Base-by-base conservation (phyloP, 305 asterid species). In the Stenogyne calaminthoides region DNA sequence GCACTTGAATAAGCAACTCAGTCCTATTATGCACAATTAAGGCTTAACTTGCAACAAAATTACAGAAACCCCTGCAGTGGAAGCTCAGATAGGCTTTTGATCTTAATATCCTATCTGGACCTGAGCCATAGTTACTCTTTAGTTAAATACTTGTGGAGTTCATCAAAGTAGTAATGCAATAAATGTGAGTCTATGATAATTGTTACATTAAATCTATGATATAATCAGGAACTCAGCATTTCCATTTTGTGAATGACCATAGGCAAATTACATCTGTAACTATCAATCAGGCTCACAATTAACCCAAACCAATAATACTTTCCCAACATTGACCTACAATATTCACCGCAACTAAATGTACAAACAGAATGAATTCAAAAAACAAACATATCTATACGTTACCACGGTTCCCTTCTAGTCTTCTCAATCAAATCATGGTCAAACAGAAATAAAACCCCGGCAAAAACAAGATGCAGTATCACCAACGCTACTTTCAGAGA, bases 351-450 rank as follows among this genome's bases (percentile, higher is more conserved):
- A 57, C 19, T 25, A 44, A 66, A 67, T 44, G n/a, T 42, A 52
- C 5, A 46, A 6, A 46, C 8, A 74, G 32, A 66, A 46, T 32
- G 7, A 68, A 69, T n/a, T 19, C 29, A 19, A 55, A n/a, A 47
- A 40, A 40, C 19, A 73, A 76, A 20, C 37, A 63, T 47, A 70
- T 14, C 44, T 42, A 16, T n/a, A 59, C 76, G 61, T 78, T 88
- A 95, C 99, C 98, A 92, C 15, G 96, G 98, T 46, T 87, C 78
- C 64, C 74, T 81, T 67, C 71, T 78, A 55, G 95, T 82, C 82
- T 82, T 86, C 71, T 70, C 85, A 70, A 92, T 83, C 85, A 92
- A 87, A 80, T 87, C 91, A 75, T 69, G 39, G 81, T 92, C 96
- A 36, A 92, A 82, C 63, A 85, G 27, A 65, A 92, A 83, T 16